Conservation (phyloP, 2,329 filamentous ascomycete genomes). For the Dryadomyces sulphureus region DNA sequence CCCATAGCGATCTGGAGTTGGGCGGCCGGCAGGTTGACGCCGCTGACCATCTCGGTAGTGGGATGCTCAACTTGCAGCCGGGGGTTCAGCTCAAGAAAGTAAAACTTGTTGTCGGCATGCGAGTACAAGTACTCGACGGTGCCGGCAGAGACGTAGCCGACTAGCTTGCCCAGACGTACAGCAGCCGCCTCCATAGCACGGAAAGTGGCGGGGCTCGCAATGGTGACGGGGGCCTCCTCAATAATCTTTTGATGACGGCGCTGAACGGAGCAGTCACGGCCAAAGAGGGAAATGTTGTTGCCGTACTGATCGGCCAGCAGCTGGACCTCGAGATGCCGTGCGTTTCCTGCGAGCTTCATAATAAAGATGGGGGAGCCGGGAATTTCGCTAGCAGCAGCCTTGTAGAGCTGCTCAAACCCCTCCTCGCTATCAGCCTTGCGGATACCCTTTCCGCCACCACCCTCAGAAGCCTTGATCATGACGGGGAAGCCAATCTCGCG, state of each 20-base stretch:
- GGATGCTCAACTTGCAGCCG: conserved; percentile 99
- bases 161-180: conserved; percentile 80
- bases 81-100: conserved; percentile 96
- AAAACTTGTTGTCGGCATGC: conserved; percentile 95
- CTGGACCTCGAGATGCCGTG: conserved; percentile 93
- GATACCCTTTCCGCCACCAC: conserved; percentile 98
- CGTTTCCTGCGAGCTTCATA: conserved; percentile 97
- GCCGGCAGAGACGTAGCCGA: conserved; percentile 96
- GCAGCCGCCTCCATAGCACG: conserved; percentile 93
- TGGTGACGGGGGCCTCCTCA: conserved; percentile 94
- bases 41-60: conserved; percentile 97
- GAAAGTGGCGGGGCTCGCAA: conserved; percentile 81
- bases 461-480: conserved; percentile 99
- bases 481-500: conserved; percentile 91
- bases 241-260: conserved; percentile 99
- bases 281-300: conserved; percentile 98
- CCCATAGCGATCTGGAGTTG: conserved; percentile 99
- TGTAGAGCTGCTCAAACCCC: conserved; percentile 76
- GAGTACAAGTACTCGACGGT: conserved; percentile 99
- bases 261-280: conserved; percentile 97
- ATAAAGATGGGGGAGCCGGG: conserved; percentile 99
- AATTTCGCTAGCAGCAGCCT: conserved; percentile 92
- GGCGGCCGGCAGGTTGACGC: conserved; percentile 90
- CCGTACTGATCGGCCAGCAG: conserved; percentile 96
- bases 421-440: conserved; percentile 82